phyloP scores from a whole-genome alignment of 371 early-diverging fungal genomes.

The Rhizomucor pusillus region DNA sequence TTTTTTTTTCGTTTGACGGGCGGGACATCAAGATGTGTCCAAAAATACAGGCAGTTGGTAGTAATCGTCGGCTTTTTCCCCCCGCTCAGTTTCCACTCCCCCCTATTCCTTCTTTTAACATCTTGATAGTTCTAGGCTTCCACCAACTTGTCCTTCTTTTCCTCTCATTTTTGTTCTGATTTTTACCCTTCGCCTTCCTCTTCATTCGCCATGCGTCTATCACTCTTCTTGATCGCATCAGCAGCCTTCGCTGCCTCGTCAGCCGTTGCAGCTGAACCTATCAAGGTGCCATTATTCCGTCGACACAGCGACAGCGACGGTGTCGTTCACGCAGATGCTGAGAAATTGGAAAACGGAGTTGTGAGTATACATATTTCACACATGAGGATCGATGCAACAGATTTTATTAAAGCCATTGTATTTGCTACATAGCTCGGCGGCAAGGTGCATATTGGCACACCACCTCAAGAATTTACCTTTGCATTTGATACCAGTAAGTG shows the following conservation, averaged over 20 bases:
- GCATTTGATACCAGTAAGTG: slow-evolving; percentile 48
- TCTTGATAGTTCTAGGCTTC: too few relatives aligned
- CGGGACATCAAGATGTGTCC: too few relatives aligned
- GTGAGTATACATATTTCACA: slow-evolving; percentile 2
- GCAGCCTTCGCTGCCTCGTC: slow-evolving; percentile 4
- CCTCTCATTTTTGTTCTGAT: background rate
- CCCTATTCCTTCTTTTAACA: too few relatives aligned
- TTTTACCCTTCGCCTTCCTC: slow-evolving; percentile 4
- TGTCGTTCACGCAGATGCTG: slow-evolving; percentile 15
- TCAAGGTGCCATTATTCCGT: slow-evolving; percentile 20
- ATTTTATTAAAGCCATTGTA: background rate
- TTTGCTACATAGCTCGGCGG: slow-evolving; percentile 42
- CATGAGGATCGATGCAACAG: background rate
- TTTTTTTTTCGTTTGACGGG: too few relatives aligned
- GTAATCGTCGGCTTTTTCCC: too few relatives aligned
- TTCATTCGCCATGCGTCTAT: slow-evolving; percentile 10
- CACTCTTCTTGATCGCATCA: slow-evolving; percentile 12
- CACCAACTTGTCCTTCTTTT: too few relatives aligned
- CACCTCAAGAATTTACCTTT: slow-evolving; percentile 42
- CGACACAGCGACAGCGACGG: slow-evolving; percentile 15
- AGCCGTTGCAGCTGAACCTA: slow-evolving; percentile 10
- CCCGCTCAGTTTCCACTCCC: too few relatives aligned
- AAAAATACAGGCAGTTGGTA: too few relatives aligned
- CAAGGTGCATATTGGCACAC: slow-evolving; percentile 37
- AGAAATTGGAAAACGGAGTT: slow-evolving; percentile 21